Conservation (phyloP, 2,329 filamentous ascomycete genomes). For the Thermomyces lanuginosus region DNA sequence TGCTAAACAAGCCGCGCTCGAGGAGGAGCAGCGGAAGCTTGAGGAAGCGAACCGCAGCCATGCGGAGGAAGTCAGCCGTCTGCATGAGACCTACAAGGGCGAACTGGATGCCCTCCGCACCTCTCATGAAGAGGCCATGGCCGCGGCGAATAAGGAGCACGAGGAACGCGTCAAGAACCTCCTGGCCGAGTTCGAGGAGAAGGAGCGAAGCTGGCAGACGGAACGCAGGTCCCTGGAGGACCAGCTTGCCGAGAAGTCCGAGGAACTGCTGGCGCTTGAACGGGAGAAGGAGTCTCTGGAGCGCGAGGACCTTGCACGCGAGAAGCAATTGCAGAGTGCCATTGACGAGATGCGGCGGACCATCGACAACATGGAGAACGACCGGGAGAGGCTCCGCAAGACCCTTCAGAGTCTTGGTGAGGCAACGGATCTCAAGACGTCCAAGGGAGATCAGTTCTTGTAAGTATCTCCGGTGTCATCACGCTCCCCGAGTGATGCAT, state of each 20-base stretch:
- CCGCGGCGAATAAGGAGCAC: conserved; percentile 11
- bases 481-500: conserved; percentile 1
- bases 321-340: conserved; percentile 29
- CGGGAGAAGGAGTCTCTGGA: conserved; percentile 29
- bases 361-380: conserved; percentile 35
- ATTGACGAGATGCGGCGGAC: conserved; percentile 29
- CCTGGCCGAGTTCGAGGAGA: conserved; percentile 13
- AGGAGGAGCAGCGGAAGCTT: conserved; percentile 13
- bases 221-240: conserved; percentile 17
- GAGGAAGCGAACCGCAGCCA: conserved; percentile 5
- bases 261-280: conserved; percentile 27
- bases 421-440: conserved; percentile 35
- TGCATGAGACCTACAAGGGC: conserved; percentile 11
- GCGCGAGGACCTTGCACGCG: conserved; percentile 30
- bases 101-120: conserved; percentile 13
- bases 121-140: conserved; percentile 14
- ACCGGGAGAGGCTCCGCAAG: conserved; percentile 35
- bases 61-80: conserved; percentile 12
- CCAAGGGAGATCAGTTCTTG: conserved; percentile 34
- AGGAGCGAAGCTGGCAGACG: conserved; percentile 19
- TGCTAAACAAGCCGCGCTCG: conserved; percentile 7
- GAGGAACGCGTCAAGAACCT: conserved; percentile 14
- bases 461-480: conserved; percentile 19
- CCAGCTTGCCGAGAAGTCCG: conserved; percentile 26
- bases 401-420: conserved; percentile 35